phyloP scores from a whole-genome alignment of 2,329 filamentous ascomycete species.

The Curvularia lunata region DNA sequence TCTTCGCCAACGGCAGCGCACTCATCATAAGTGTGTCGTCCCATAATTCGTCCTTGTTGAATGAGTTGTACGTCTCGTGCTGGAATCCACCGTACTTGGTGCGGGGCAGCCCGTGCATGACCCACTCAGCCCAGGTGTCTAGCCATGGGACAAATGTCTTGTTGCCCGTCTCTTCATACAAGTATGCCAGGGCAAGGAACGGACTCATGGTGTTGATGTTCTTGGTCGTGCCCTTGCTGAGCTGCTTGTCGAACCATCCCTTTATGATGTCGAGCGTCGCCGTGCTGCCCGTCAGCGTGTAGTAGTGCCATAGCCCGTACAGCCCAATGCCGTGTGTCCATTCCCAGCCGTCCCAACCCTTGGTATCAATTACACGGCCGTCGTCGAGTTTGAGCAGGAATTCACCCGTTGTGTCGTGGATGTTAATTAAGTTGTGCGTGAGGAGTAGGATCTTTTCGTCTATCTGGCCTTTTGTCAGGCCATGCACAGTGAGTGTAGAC shows the following conservation, averaged over 20 bases:
- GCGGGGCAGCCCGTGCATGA: conserved; percentile 75
- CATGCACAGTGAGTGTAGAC: conserved; percentile 53
- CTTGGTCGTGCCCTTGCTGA: conserved; percentile 76
- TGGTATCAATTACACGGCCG: conserved; percentile 80
- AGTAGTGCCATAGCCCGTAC: conserved; percentile 83
- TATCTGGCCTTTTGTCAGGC: conserved; percentile 53
- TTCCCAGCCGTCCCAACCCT: conserved; percentile 84
- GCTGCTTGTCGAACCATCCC: conserved; percentile 73
- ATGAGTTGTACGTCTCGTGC: conserved; percentile 74
- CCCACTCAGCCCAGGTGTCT: conserved; percentile 83
- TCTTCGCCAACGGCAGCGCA: conserved; percentile 79
- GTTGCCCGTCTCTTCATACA: conserved; percentile 78
- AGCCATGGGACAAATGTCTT: conserved; percentile 76
- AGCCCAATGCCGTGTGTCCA: conserved; percentile 82
- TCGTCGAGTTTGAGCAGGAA: conserved; percentile 75
- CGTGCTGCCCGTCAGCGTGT: conserved; percentile 70
- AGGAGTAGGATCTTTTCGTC: conserved; percentile 67
- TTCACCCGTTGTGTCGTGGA: conserved; percentile 75
- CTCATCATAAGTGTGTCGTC: conserved; percentile 91
- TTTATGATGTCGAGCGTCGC: conserved; percentile 70
- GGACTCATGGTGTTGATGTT: conserved; percentile 87
- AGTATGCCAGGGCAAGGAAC: conserved; percentile 74
- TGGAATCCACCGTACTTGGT: conserved; percentile 77
- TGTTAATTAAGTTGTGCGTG: conserved; percentile 77
- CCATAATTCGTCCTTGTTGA: conserved; percentile 79